Evolutionary conservation across 2,329 filamentous ascomycete species (phyloP).

Genomic region (Pseudocercospora macadamiae): DNA sequence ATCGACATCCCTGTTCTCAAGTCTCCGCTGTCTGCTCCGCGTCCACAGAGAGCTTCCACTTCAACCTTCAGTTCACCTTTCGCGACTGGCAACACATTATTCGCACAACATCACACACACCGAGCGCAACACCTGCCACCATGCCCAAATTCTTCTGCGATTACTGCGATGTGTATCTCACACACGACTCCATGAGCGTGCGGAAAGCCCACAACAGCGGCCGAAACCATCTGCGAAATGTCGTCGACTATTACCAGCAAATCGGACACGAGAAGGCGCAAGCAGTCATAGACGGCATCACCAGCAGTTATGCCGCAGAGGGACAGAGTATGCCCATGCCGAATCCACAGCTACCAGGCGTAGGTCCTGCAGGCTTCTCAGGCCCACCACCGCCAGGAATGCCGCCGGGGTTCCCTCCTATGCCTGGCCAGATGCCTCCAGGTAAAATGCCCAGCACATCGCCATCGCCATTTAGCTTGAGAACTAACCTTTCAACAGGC

Average conservation of each 20-base stretch:
- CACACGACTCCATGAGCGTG: slow-evolving; percentile 99
- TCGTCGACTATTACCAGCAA: slow-evolving; percentile 98
- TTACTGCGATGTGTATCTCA: slow-evolving; percentile 99
- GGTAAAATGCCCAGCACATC: slow-evolving; percentile 15
- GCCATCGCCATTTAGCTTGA: background rate
- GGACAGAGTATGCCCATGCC: slow-evolving; percentile 73
- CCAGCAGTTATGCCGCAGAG: slow-evolving; percentile 90
- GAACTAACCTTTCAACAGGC: slow-evolving; percentile 19
- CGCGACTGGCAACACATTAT: background rate
- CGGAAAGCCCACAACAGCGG: slow-evolving; percentile 98
- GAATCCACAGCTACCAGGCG: slow-evolving; percentile 59
- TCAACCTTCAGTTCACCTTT: too few species aligned
- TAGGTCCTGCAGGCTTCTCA: slow-evolving; percentile 30
- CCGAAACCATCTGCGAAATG: slow-evolving; percentile 94
- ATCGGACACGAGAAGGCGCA: slow-evolving; percentile 99
- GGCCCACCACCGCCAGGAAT: slow-evolving; percentile 37
- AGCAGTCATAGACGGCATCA: slow-evolving; percentile 97
- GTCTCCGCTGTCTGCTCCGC: too few species aligned
- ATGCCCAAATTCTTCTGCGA: slow-evolving; percentile 62
- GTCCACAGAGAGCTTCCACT: background rate
- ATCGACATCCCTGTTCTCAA: background rate
- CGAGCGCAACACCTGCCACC: slow-evolving; percentile 9
- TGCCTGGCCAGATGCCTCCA: slow-evolving; percentile 27
- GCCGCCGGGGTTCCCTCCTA: slow-evolving; percentile 33
- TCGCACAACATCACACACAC: background rate